These are phyloP conservation scores for Hemerocallis citrina DNA, from an alignment of 106 monocot genomes.

Conservation along the genomic window DNA sequence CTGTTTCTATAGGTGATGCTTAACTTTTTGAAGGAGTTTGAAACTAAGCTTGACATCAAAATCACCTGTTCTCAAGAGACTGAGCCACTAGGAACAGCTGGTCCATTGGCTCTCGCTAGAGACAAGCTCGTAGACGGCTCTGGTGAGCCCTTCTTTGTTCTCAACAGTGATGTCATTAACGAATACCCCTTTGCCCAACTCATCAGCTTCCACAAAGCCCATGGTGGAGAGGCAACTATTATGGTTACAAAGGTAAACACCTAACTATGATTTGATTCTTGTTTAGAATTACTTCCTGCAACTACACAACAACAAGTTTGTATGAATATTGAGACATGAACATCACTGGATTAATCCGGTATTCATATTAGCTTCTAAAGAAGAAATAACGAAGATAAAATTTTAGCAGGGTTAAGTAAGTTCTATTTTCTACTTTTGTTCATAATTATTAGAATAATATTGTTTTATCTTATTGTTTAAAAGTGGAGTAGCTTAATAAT, in stretches of 20 bases:
- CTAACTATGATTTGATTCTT: background rate
- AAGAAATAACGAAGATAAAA: too few relatives aligned
- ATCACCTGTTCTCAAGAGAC: slow-evolving; percentile 83
- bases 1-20: slow-evolving; percentile 49
- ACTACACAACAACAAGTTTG: too few relatives aligned
- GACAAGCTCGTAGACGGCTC: slow-evolving; percentile 44
- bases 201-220: slow-evolving; percentile 38
- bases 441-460: too few relatives aligned
- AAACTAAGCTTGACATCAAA: slow-evolving; percentile 58
- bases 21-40: slow-evolving; percentile 63
- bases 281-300: too few relatives aligned
- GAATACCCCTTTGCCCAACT: slow-evolving; percentile 46
- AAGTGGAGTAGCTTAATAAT: too few relatives aligned
- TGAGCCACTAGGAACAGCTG: slow-evolving; percentile 81
- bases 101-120: slow-evolving; percentile 61
- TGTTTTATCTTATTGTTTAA: too few relatives aligned
- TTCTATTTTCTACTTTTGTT: too few relatives aligned
- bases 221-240: slow-evolving; percentile 55
- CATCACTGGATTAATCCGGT: too few relatives aligned
- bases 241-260: slow-evolving; percentile 49
- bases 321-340: too few relatives aligned
- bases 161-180: slow-evolving; percentile 59
- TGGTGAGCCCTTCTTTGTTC: slow-evolving; percentile 60
- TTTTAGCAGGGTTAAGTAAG: too few relatives aligned
- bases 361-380: too few relatives aligned